Evolutionary conservation across 129 eudicot genomes (phyloP), one percentile per base, ranked within the genome.

Genomic region (Lactuca sativa): DNA sequence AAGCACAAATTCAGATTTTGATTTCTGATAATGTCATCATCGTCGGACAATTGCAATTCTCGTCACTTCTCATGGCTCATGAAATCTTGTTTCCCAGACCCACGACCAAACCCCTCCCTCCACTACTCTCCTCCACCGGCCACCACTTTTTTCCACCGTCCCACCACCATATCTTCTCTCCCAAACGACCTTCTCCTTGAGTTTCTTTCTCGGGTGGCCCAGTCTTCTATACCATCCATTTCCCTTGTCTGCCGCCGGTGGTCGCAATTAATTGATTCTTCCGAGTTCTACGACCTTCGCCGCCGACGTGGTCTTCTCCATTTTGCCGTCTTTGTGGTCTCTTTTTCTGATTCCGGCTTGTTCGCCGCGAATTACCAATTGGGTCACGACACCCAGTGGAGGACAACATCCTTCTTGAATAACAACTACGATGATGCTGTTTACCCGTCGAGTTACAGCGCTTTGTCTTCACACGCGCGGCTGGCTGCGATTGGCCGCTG

Each of bases 121-220:
- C 69, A 59, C 41, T 53, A 67, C 73, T 15, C 70, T 66, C 78
- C 62, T 9, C 66, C 71, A 14, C 79, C 61, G 3, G 9, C 81
- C 56, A 56, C 76, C 84, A 51, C 72, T 21, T 52, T 67, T 67
- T 40, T 21, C 70, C 72, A 53, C 77, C 51, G n/a, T 5, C 75
- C 58, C 66, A 87, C 97, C 79, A 64, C 85, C 41, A 71, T 92
- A 30, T 78, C 89, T 48, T 75, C 89, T 31, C 91, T 92, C 53
- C 97, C 97, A 0, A 86, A 88, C 56, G 96, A 92, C 78, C 65
- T 92, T 30, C 76, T 92, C 32, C 80, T 85, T 18, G 96, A 88
- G 44, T 60, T 92, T 47, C 89, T 88, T 33, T 84, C 87, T 5
- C 60, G 95, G 2, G 76, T 84, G 2, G 80, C 84, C 3, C 81